These are phyloP conservation scores for Geranomyces michiganensis DNA, from an alignment of 192 early-diverging fungal genomes.

Conservation along the genomic window DNA sequence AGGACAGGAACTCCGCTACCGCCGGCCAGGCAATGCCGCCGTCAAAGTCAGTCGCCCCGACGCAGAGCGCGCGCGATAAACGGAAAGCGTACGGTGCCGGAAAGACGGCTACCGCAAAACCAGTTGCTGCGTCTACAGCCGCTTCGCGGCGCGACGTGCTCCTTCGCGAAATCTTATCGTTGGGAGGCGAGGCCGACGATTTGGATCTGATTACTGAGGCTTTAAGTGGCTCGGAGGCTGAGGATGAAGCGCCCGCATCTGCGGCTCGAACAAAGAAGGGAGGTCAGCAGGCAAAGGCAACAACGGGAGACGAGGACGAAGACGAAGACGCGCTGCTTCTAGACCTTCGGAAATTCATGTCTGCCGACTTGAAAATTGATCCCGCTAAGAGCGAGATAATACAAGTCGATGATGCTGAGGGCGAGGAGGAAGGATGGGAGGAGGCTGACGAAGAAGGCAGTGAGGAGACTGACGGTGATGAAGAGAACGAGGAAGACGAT, in stretches of 20 bases:
- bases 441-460: conserved; percentile 20
- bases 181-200: conserved; percentile 65
- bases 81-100: no score
- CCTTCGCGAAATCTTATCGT: conserved; percentile 64
- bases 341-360: conserved; percentile 44
- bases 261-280: conserved; percentile 25
- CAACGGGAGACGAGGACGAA: conserved; percentile 19
- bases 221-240: conserved; percentile 50
- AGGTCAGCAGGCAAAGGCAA: neutral
- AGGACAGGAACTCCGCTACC: no score
- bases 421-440: conserved; percentile 19
- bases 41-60: no score
- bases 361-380: conserved; percentile 39
- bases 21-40: no score
- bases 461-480: conserved; percentile 25
- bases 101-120: neutral
- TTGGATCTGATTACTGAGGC: conserved; percentile 61
- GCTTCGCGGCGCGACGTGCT: conserved; percentile 34
- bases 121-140: neutral
- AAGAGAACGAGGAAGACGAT: conserved; percentile 26
- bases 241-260: conserved; percentile 13
- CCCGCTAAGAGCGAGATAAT: conserved; percentile 31
- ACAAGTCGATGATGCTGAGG: conserved; percentile 45
- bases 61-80: no score
- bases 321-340: conserved; percentile 38